Evolutionary conservation across 148 eudicot species (phyloP).

Genomic region (Silene conica): DNA sequence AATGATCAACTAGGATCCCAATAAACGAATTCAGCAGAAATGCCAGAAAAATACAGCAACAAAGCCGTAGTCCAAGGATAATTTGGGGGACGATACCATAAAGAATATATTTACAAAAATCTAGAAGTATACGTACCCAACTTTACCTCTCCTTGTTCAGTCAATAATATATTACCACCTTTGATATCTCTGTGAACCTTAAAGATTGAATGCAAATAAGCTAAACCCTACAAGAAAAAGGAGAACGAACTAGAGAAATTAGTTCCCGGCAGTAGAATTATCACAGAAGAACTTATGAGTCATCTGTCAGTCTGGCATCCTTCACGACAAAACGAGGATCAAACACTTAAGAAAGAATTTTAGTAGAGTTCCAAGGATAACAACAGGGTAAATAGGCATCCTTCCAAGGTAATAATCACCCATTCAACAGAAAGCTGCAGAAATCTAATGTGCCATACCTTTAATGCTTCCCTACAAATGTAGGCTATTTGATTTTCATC

Average conservation of each 20-base stretch:
- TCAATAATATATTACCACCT: slow-evolving; percentile 94
- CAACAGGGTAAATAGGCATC: neutral
- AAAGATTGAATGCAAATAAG: slow-evolving; percentile 93
- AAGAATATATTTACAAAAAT: neutral
- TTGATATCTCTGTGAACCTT: slow-evolving; percentile 98
- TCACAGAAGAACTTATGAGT: neutral
- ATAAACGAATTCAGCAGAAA: neutral
- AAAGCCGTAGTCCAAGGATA: too few relatives aligned
- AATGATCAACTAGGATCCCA: neutral
- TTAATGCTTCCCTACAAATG: slow-evolving; percentile 83
- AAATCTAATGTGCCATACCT: slow-evolving; percentile 44
- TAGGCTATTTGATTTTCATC: slow-evolving; percentile 91
- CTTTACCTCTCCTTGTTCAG: slow-evolving; percentile 99
- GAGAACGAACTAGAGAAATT: neutral
- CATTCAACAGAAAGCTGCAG: neutral
- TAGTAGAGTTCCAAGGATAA: neutral
- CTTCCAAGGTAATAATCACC: neutral
- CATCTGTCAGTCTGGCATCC: neutral
- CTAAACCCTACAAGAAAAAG: slow-evolving; percentile 63
- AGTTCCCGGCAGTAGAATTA: slow-evolving; percentile 2
- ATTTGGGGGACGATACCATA: neutral
- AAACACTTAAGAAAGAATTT: neutral
- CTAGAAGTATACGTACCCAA: slow-evolving; percentile 53
- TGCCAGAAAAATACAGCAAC: too few relatives aligned
- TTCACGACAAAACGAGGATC: neutral